Evolutionary conservation across 2,329 filamentous ascomycete species (phyloP).

Genomic region (Botrytis sinoallii): DNA sequence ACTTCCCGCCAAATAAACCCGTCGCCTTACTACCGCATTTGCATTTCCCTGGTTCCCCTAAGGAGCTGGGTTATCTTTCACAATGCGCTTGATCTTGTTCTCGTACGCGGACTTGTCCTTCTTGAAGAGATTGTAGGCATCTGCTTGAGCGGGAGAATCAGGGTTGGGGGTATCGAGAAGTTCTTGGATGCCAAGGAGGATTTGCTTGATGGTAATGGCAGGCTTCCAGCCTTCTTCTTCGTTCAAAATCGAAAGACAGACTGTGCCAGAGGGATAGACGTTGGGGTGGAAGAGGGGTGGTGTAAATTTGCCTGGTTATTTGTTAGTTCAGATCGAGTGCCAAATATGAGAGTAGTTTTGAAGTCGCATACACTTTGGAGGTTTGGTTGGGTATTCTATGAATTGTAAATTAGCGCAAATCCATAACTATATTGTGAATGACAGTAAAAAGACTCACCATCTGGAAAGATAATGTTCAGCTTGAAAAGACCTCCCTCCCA

Average conservation of each 20-base stretch:
- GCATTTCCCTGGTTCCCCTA: constrained; percentile 39
- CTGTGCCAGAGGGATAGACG: constrained; percentile 96
- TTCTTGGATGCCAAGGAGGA: constrained; percentile 92
- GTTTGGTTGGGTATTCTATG: constrained; percentile 95
- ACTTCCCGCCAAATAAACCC: constrained; percentile 1
- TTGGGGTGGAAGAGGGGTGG: constrained; percentile 98
- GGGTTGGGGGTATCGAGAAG: constrained; percentile 95
- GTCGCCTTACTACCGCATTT: background rate
- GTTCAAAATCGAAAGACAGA: constrained; percentile 94
- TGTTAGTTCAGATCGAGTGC: constrained; percentile 24
- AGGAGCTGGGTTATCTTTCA: constrained; percentile 82
- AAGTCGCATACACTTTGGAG: constrained; percentile 80
- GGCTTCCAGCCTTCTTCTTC: constrained; percentile 99
- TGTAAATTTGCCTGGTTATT: constrained; percentile 74
- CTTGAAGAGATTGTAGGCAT: constrained; percentile 96
- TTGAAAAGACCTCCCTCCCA: constrained; percentile 99
- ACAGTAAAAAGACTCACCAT: constrained; percentile 59
- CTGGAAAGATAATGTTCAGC: constrained; percentile 86
- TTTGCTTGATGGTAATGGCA: constrained; percentile 97
- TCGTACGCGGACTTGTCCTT: constrained; percentile 86
- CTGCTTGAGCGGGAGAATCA: constrained; percentile 92
- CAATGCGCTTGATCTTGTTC: constrained; percentile 78
- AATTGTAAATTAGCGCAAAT: constrained; percentile 30
- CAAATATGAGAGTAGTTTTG: constrained; percentile 15
- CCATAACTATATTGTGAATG: background rate